These are phyloP conservation scores for Trametes punicea DNA, from an alignment of 768 basidiomycete genomes.

Conservation along the genomic window DNA sequence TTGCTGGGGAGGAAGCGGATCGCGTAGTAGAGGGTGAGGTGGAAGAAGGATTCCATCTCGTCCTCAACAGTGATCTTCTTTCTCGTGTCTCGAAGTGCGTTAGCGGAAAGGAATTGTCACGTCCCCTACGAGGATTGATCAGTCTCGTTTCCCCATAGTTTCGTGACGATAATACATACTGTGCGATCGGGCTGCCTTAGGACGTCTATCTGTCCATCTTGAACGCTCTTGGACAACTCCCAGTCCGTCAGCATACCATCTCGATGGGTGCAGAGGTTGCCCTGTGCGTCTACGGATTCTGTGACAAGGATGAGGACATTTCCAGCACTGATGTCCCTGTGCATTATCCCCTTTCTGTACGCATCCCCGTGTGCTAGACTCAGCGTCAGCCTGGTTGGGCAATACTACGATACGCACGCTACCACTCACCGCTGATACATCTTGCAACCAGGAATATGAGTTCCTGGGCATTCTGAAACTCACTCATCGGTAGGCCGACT, in stretches of 20 bases:
- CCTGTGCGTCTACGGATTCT: background rate
- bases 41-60: conserved; percentile 12
- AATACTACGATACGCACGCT: no score
- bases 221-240: background rate
- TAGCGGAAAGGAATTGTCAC: conserved; percentile 10
- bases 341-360: background rate
- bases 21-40: background rate
- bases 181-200: background rate
- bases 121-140: background rate
- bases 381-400: background rate
- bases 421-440: background rate
- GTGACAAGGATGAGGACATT: conserved; percentile 13
- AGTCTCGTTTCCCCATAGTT: no score
- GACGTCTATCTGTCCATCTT: background rate
- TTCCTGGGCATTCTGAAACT: background rate
- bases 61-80: background rate
- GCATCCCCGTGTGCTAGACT: background rate
- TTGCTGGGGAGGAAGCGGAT: conserved; percentile 18
- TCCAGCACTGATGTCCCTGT: conserved; percentile 10
- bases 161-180: background rate
- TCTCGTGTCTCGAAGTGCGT: background rate
- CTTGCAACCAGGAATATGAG: background rate
- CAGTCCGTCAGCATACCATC: conserved; percentile 2
- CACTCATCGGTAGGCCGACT: background rate
- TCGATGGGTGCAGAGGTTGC: no score